phyloP scores from a whole-genome alignment of 225 moss, liverwort and hornwort genomes.

The Climacium dendroides region DNA sequence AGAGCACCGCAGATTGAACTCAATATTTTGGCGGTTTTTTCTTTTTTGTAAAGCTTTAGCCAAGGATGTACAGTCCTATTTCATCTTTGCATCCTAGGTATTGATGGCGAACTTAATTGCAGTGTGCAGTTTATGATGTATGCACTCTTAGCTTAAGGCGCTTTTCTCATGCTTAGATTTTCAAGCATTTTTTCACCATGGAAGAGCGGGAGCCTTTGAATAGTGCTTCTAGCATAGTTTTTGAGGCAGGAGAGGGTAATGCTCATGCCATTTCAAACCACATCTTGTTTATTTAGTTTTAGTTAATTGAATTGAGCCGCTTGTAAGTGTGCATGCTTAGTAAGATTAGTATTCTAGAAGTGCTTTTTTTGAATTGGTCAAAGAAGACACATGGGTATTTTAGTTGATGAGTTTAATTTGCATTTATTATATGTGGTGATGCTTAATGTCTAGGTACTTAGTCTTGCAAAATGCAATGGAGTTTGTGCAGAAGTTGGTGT shows the following conservation, averaged over 20 bases:
- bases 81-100: neutral
- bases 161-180: neutral
- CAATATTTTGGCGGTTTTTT: fast-evolving
- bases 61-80: fast-evolving
- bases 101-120: neutral
- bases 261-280: neutral
- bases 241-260: neutral
- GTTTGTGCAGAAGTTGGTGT: neutral
- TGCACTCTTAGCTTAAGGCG: too few relatives aligned
- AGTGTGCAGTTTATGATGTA: neutral
- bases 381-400: neutral
- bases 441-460: too few relatives aligned
- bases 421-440: fast-evolving
- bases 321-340: neutral
- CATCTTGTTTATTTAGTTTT: neutral
- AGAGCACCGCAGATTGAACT: neutral
- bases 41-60: fast-evolving
- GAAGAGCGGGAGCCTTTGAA: neutral
- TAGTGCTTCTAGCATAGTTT: neutral
- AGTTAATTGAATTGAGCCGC: fast-evolving
- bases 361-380: too few relatives aligned
- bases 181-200: neutral
- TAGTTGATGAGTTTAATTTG: neutral
- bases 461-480: neutral
- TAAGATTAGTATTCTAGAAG: neutral